phyloP scores from a whole-genome alignment of 2,329 filamentous ascomycete species.

The Trichophyton benhamiae region DNA sequence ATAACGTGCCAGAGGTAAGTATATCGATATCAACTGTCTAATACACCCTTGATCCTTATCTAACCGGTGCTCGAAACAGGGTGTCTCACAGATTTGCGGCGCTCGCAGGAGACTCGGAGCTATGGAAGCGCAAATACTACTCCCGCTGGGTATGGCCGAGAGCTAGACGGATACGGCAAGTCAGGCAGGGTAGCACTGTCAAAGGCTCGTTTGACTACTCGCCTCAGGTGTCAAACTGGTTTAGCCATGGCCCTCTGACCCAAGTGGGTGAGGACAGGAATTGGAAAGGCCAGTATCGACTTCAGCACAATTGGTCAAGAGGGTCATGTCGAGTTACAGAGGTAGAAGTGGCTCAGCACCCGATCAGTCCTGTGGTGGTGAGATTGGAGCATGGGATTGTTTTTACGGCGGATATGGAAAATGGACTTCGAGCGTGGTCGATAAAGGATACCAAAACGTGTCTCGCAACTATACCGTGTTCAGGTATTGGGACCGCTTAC shows the following conservation, averaged over 20 bases:
- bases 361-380: constrained; percentile 54
- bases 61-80: constrained; percentile 12
- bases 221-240: constrained; percentile 47
- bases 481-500: constrained; percentile 30
- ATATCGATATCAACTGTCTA: background rate
- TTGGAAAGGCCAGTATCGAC: constrained; percentile 81
- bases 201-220: constrained; percentile 34
- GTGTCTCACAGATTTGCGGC: constrained; percentile 59
- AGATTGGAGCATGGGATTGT: constrained; percentile 66
- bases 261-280: constrained; percentile 39
- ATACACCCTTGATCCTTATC: background rate
- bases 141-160: constrained; percentile 72
- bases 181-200: constrained; percentile 34
- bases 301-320: constrained; percentile 81
- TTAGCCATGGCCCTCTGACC: constrained; percentile 48
- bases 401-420: constrained; percentile 57
- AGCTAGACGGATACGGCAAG: constrained; percentile 60
- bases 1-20: constrained; percentile 49
- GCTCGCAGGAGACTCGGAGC: constrained; percentile 66
- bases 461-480: constrained; percentile 39
- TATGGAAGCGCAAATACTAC: constrained; percentile 89
- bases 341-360: constrained; percentile 48
- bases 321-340: constrained; percentile 72
- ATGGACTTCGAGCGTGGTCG: constrained; percentile 69
- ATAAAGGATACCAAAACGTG: constrained; percentile 49